Percentiles rank a stretch among this genome's conserved stretches.
Evolutionary conservation across 2,329 filamentous ascomycete species (phyloP).

Genomic region (Alternaria panax): DNA sequence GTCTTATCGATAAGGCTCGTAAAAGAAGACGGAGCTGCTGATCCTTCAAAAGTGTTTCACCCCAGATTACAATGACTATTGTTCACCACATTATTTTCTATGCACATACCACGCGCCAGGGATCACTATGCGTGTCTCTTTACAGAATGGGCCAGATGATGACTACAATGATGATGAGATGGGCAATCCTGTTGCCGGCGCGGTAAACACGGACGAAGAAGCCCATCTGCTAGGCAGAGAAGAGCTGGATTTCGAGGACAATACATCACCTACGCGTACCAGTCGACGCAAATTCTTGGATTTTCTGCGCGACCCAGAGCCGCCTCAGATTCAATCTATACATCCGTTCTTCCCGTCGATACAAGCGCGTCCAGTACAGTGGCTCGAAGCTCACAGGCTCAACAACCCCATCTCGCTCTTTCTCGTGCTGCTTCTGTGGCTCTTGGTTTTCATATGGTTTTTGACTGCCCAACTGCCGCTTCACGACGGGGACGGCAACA

Average conservation of each 20-base stretch:
- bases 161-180: slow-evolving; percentile 12
- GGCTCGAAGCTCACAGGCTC: slow-evolving; percentile 58
- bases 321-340: slow-evolving; percentile 54
- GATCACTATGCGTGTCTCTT: slow-evolving; percentile 7
- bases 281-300: slow-evolving; percentile 13
- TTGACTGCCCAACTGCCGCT: slow-evolving; percentile 66
- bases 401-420: slow-evolving; percentile 64
- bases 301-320: slow-evolving; percentile 54
- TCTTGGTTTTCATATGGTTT: slow-evolving; percentile 70
- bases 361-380: slow-evolving; percentile 68
- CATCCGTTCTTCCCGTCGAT: slow-evolving; percentile 66
- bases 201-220: slow-evolving; percentile 35
- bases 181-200: slow-evolving; percentile 13
- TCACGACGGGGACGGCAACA: slow-evolving; percentile 68
- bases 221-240: slow-evolving; percentile 36
- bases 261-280: slow-evolving; percentile 5
- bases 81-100: not conserved
- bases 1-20: slow-evolving; percentile 7
- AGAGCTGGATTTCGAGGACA: slow-evolving; percentile 39
- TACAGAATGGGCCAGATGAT: not conserved
- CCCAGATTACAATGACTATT: not conserved
- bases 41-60: not conserved
- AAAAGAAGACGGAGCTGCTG: not conserved
- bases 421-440: slow-evolving; percentile 68
- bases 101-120: not conserved